Conservation (phyloP, 805 yeast species). For the Wickerhamomyces canadensis region DNA sequence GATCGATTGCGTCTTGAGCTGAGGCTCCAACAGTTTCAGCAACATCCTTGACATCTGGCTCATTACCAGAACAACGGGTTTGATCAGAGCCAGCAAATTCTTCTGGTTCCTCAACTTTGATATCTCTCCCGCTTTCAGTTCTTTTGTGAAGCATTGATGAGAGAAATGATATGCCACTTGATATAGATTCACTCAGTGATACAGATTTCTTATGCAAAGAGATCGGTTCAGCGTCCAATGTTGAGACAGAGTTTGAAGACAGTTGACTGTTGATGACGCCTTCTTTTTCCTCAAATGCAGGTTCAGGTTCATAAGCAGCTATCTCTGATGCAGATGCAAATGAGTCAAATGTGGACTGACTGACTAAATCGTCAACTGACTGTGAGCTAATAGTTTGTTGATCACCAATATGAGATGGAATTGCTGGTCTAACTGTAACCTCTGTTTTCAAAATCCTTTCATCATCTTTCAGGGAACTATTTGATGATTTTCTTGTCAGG, state of each 20-base stretch:
- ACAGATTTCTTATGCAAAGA: slow-evolving; percentile 15
- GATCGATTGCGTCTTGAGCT: too few relatives aligned
- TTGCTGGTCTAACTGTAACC: slow-evolving; percentile 7
- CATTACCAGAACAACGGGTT: too few relatives aligned
- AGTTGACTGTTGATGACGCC: background rate
- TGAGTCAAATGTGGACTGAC: slow-evolving; percentile 18
- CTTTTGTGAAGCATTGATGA: slow-evolving; percentile 8
- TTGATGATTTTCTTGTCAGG: slow-evolving; percentile 23
- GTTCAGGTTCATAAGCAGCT: slow-evolving; percentile 13
- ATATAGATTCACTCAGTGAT: slow-evolving; percentile 19
- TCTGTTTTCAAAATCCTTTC: slow-evolving; percentile 17
- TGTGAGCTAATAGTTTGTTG: slow-evolving; percentile 3
- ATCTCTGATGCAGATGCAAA: slow-evolving; percentile 20
- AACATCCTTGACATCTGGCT: too few relatives aligned
- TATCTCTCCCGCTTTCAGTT: background rate
- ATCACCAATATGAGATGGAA: slow-evolving; percentile 12
- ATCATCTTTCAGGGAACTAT: slow-evolving; percentile 21
- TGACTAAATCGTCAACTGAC: slow-evolving; percentile 9
- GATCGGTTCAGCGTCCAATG: too few relatives aligned
- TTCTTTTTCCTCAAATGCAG: slow-evolving; percentile 3
- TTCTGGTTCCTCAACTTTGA: background rate
- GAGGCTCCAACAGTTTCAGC: background rate
- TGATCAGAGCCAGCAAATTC: too few relatives aligned
- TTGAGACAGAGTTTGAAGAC: slow-evolving; percentile 19
- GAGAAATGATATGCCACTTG: slow-evolving; percentile 10